phyloP scores from a whole-genome alignment of 495 filamentous ascomycete species.

The Penicillium angulare region DNA sequence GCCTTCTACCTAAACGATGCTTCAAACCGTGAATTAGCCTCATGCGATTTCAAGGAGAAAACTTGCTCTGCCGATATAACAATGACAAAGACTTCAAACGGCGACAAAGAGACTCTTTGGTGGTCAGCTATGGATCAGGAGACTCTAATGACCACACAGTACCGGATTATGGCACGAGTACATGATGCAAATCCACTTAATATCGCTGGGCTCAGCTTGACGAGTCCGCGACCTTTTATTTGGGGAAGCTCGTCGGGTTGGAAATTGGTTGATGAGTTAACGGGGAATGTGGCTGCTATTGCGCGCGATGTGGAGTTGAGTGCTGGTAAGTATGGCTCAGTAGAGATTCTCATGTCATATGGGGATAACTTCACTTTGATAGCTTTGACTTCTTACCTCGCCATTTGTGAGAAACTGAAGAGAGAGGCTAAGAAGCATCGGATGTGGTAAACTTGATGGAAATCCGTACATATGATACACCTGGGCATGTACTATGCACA shows the following conservation, averaged over 20 bases:
- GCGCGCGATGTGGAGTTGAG: not conserved
- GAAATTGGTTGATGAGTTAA: not conserved
- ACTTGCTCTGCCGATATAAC: not conserved
- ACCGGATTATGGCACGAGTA: not conserved
- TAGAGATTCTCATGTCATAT: not conserved
- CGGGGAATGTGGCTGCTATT: not conserved
- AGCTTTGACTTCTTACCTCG: not conserved
- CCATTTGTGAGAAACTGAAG: not conserved
- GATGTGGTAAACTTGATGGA: not conserved
- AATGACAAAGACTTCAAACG: not conserved
- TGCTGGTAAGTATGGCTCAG: not conserved
- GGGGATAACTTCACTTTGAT: not conserved
- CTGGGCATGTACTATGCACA: too few relatives aligned
- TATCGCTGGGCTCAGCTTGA: not conserved
- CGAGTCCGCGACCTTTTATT: not conserved
- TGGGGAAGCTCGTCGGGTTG: not conserved
- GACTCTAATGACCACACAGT: not conserved
- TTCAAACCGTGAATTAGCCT: not conserved
- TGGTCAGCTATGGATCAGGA: not conserved
- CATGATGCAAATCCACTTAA: not conserved
- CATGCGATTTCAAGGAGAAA: not conserved
- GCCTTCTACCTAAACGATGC: not conserved
- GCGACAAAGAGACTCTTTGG: not conserved
- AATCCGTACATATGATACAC: not conserved
- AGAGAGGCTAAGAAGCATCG: not conserved